These are phyloP conservation scores for Komagataella kurtzmanii DNA, from an alignment of 805 yeast species.

Conservation along the genomic window DNA sequence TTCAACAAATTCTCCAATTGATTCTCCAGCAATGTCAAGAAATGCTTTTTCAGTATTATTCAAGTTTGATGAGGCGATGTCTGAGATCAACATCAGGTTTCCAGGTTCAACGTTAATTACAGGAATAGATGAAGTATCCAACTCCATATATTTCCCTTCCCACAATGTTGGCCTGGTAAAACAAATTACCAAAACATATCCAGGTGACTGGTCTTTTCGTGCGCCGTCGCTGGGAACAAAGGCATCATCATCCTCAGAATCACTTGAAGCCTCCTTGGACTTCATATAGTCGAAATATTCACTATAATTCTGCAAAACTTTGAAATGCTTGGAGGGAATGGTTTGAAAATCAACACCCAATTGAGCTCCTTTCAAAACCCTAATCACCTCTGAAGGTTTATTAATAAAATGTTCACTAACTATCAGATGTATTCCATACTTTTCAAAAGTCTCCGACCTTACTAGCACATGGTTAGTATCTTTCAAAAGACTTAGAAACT, in stretches of 20 bases:
- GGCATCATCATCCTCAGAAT: constrained; percentile 9
- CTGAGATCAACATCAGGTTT: constrained; percentile 50
- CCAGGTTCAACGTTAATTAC: constrained; percentile 53
- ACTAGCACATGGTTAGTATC: constrained; percentile 65
- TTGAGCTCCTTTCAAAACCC: constrained; percentile 30
- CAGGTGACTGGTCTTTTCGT: constrained; percentile 10
- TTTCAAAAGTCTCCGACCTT: constrained; percentile 54
- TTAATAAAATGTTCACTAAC: constrained; percentile 48
- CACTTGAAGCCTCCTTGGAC: constrained; percentile 1
- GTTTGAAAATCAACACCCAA: constrained; percentile 35
- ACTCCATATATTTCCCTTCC: constrained; percentile 67
- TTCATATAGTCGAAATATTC: constrained; percentile 6
- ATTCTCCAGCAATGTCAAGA: constrained; percentile 40
- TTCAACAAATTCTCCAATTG: constrained; percentile 38
- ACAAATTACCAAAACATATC: constrained; percentile 60
- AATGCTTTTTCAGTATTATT: constrained; percentile 44
- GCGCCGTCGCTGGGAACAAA: neutral
- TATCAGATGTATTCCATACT: constrained; percentile 66
- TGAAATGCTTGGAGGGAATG: constrained; percentile 18
- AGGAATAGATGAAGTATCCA: constrained; percentile 33
- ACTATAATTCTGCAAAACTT: constrained; percentile 15
- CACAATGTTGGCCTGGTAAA: constrained; percentile 81
- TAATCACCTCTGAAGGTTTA: constrained; percentile 27
- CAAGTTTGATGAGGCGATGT: constrained; percentile 44
- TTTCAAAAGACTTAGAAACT: constrained; percentile 41